Evolutionary conservation across 2,329 filamentous ascomycete genomes (phyloP), one percentile per base, ranked within the genome.

Genomic region (Paraphaeosphaeria minitans): DNA sequence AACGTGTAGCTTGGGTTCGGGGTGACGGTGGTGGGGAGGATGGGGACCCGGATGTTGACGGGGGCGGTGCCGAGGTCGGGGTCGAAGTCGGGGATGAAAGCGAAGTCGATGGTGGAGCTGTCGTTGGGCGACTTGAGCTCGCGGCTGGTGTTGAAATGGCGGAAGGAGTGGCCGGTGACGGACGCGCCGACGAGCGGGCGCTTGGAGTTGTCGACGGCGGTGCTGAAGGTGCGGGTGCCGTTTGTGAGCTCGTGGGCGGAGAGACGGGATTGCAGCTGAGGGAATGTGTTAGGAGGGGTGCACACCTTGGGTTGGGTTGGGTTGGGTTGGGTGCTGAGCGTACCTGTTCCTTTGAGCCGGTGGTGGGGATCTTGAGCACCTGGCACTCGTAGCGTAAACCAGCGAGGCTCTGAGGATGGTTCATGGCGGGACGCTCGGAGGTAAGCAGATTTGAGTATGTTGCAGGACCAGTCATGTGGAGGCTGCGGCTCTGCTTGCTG

Each of bases 111-210:
- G 43, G 85, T 86, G 42, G 84, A 87, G 59, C 75, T 78, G 76
- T 88, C 86, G 55, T 83, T 81, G 62, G 84, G 79, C 29, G 83
- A 76, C 71, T 87, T 87, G 54, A 82, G 76, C 60, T 80, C 75
- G 60, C 84, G 83, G 62, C 82, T 85, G 60, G 85, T 87, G 77
- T 88, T 88, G 81, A 89, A 87, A 69, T 83, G 80, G 56, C 85
- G 83, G 75, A 76, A 65, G 53, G 74, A 64, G 57, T 67, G 70
- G 53, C 63, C 66, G 6, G 70, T 62, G 54, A 72, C 65, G 5
- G 67, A 57, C 49, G 67, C 57, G 50, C 73, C 72, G 21, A 69
- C 65, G 43, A 69, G 66, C n/a, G 78, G 78, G 24, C 76, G 77
- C 63, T 74, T 75, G 61, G 83, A 82, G 53, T 79, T 74, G 62